A percentile compares a stretch with the other conserved stretches of the same genome.
These are phyloP conservation scores for Spencermartinsiella ligniputridi DNA, from an alignment of 1,139 yeast species.

Conservation along the genomic window DNA sequence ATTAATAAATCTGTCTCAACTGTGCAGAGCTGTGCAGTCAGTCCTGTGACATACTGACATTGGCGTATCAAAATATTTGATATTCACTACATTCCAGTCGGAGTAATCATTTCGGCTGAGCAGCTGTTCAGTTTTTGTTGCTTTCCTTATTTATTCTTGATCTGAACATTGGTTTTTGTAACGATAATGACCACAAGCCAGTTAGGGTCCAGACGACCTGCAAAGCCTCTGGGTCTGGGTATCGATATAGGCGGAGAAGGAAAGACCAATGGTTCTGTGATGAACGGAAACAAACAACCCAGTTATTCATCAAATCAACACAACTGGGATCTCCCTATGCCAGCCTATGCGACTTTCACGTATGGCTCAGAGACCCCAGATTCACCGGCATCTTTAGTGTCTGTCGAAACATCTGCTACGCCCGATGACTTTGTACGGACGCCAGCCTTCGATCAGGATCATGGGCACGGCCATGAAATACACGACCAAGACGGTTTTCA, in stretches of 20 bases:
- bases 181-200: not conserved
- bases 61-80: no score
- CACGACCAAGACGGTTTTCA: constrained; percentile 2
- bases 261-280: not conserved
- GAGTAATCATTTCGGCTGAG: no score
- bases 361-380: not conserved
- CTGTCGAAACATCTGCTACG: not conserved
- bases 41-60: no score
- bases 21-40: no score
- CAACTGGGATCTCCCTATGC: not conserved
- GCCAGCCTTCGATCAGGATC: no score
- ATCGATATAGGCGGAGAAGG: not conserved
- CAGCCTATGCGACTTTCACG: not conserved
- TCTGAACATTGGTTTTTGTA: no score
- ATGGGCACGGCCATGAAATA: no score
- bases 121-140: no score
- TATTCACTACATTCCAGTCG: no score
- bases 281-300: not conserved
- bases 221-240: not conserved
- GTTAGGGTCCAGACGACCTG: not conserved
- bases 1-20: no score
- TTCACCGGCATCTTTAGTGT: not conserved
- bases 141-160: no score
- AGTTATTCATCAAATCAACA: not conserved
- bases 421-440: not conserved